Conservation (phyloP, 2,329 filamentous ascomycete species). For the Ophiostoma novo-ulmi region DNA sequence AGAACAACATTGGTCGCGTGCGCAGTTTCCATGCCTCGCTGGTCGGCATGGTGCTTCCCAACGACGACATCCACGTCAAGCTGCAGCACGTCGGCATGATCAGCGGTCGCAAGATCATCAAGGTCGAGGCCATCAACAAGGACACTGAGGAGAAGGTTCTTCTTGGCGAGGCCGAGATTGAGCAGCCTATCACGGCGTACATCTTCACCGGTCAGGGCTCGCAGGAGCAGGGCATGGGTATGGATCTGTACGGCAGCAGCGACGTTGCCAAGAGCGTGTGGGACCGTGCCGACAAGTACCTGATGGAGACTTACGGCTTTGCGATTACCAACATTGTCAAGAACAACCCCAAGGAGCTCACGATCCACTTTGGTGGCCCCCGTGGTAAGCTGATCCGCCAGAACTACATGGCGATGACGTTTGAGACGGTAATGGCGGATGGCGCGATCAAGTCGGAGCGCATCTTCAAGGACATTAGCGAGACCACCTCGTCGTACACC, state of each 20-base stretch:
- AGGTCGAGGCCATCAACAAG: conserved; percentile 92
- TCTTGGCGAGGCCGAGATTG: conserved; percentile 90
- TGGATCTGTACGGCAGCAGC: conserved; percentile 95
- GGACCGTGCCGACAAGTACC: conserved; percentile 96
- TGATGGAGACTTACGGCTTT: conserved; percentile 97
- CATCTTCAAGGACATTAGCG: conserved; percentile 97
- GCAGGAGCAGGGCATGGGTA: conserved; percentile 99
- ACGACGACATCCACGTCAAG: conserved; percentile 91
- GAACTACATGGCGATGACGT: conserved; percentile 99
- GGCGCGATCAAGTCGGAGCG: conserved; percentile 95
- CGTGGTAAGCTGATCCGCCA: conserved; percentile 95
- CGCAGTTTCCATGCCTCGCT: conserved; percentile 94
- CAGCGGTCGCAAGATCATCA: conserved; percentile 97
- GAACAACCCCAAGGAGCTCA: conserved; percentile 99
- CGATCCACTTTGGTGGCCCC: conserved; percentile 94
- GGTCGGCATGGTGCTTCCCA: conserved; percentile 97
- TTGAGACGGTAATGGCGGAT: conserved; percentile 92
- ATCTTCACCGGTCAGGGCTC: conserved; percentile 98
- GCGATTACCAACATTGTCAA: conserved; percentile 98
- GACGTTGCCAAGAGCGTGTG: conserved; percentile 93
- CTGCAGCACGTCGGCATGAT: conserved; percentile 98
- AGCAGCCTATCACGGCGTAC: conserved; percentile 93
- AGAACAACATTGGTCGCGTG: conserved; percentile 96
- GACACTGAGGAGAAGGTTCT: conserved; percentile 96
- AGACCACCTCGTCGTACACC: conserved; percentile 90